Conservation (phyloP, 371 early-diverging fungal species). For the Dentiscutata heterogama region DNA sequence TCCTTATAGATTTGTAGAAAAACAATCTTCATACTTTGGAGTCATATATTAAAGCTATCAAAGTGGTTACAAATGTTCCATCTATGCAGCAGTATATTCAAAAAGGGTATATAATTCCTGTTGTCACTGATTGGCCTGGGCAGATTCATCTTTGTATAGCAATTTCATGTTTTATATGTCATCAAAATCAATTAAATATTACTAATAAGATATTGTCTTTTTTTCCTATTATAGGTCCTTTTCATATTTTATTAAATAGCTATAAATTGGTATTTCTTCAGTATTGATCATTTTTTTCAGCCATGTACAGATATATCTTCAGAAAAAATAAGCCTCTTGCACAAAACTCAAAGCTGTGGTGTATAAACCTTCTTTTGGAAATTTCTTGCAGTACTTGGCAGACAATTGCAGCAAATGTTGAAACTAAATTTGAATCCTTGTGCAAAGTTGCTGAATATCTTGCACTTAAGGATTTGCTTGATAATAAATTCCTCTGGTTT, state of each 20-base stretch:
- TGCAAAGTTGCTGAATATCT: slow-evolving; percentile 14
- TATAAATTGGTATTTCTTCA: slow-evolving; percentile 1
- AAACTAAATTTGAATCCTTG: not conserved
- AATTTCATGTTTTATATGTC: not conserved
- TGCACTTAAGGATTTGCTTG: slow-evolving; percentile 2
- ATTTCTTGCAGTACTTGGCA: not conserved
- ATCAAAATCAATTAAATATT: not conserved
- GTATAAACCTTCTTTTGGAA: slow-evolving; percentile 10
- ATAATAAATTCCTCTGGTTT: not conserved
- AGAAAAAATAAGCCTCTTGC: not conserved
- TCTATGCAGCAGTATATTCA: not conserved
- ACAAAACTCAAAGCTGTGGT: not conserved
- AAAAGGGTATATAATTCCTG: not conserved
- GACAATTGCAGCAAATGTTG: not conserved
- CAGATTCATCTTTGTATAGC: not conserved
- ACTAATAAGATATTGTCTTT: not conserved
- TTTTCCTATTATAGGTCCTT: not conserved
- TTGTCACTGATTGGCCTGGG: slow-evolving; percentile 18
- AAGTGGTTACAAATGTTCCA: not conserved
- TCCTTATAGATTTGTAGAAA: not conserved
- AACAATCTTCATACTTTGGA: not conserved
- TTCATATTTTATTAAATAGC: slow-evolving; percentile 26
- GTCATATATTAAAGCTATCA: not conserved
- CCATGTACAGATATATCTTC: slow-evolving; percentile 11
- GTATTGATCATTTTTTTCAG: not conserved